Evolutionary conservation across 768 basidiomycete species (phyloP).

Genomic region (Candolleomyces efflorescens): DNA sequence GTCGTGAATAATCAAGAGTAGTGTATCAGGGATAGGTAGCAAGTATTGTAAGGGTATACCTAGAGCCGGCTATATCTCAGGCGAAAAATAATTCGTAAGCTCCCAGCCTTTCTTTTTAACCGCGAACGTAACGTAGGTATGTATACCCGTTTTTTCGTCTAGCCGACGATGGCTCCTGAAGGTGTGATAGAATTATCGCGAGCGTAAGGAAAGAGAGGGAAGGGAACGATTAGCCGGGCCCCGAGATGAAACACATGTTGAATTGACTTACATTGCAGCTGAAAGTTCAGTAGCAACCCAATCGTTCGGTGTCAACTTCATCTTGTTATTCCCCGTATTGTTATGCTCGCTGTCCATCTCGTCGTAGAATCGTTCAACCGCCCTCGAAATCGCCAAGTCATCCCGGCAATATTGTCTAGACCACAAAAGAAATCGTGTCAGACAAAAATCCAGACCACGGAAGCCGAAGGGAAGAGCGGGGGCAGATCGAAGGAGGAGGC

Average conservation of each 20-base stretch:
- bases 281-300: conserved; percentile 27
- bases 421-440: neutral
- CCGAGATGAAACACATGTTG: too few species aligned
- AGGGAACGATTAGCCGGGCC: too few species aligned
- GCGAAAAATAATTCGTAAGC: conserved; percentile 29
- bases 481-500: neutral
- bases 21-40: too few species aligned
- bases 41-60: too few species aligned
- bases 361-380: conserved; percentile 23
- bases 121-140: conserved; percentile 28
- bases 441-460: neutral
- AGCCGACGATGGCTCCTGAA: conserved; percentile 23
- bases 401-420: conserved; percentile 25
- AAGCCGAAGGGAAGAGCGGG: neutral
- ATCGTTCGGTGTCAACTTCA: conserved; percentile 12
- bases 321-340: too few species aligned
- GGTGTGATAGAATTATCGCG: neutral
- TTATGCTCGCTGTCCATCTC: conserved; percentile 3
- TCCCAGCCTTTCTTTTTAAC: conserved; percentile 27
- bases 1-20: too few species aligned
- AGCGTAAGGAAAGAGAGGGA: neutral
- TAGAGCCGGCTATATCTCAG: conserved; percentile 12
- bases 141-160: conserved; percentile 19
- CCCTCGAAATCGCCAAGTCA: conserved; percentile 20
- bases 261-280: conserved; percentile 19